These are phyloP conservation scores for Sutorius australiensis DNA, from an alignment of 768 basidiomycete species.

Conservation along the genomic window DNA sequence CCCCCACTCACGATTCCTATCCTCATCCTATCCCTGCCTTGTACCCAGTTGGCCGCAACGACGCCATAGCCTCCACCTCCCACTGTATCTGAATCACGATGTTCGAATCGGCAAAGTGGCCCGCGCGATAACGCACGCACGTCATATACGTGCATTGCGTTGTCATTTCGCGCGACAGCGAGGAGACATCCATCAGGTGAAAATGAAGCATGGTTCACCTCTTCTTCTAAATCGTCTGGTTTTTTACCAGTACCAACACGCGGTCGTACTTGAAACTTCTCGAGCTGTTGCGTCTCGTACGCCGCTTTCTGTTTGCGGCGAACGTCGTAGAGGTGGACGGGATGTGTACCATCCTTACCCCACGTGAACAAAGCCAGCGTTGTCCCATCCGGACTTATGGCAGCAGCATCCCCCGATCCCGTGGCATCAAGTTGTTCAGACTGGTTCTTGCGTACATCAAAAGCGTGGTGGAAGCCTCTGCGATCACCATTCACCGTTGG, in stretches of 20 bases:
- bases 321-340: slow-evolving; percentile 53
- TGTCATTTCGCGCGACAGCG: slow-evolving; percentile 58
- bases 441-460: slow-evolving; percentile 36
- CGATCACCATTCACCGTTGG: slow-evolving; percentile 24
- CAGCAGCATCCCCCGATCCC: slow-evolving; percentile 53
- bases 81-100: slow-evolving; percentile 35
- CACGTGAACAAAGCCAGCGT: slow-evolving; percentile 33
- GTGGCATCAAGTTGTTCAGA: slow-evolving; percentile 39
- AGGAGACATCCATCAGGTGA: slow-evolving; percentile 62
- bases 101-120: slow-evolving; percentile 46
- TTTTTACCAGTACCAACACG: neutral
- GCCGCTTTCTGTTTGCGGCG: slow-evolving; percentile 30
- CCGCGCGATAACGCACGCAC: slow-evolving; percentile 47
- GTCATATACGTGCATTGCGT: slow-evolving; percentile 60
- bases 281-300: slow-evolving; percentile 30
- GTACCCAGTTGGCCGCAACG: slow-evolving; percentile 51
- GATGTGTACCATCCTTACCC: slow-evolving; percentile 23
- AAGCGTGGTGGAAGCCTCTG: slow-evolving; percentile 47
- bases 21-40: slow-evolving; percentile 37
- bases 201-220: slow-evolving; percentile 49
- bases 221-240: slow-evolving; percentile 25
- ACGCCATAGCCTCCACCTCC: slow-evolving; percentile 43
- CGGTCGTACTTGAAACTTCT: slow-evolving; percentile 29
- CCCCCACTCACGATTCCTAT: slow-evolving; percentile 60
- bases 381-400: slow-evolving; percentile 42